Conservation (phyloP, 1,284 basidiomycete genomes). For the Violaceomyces palustris region DNA sequence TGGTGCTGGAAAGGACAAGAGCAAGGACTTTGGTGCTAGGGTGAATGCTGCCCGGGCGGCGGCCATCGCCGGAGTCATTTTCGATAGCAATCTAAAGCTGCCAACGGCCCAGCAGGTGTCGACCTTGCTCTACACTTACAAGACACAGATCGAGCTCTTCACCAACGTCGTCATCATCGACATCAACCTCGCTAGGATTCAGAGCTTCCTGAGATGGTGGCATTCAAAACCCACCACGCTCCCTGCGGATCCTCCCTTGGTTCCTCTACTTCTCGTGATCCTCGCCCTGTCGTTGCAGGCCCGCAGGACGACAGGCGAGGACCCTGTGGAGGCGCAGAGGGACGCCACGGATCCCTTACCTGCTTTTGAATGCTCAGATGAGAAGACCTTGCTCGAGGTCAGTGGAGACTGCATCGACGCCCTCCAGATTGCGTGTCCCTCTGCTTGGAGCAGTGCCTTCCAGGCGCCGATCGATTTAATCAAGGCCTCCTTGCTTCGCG, state of each 20-base stretch:
- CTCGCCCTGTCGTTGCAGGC: slow-evolving; percentile 41
- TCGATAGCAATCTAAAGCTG: slow-evolving; percentile 26
- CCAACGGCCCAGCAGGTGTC: slow-evolving; percentile 28
- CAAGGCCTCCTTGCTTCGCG: slow-evolving; percentile 35
- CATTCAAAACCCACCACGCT: slow-evolving; percentile 38
- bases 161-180: slow-evolving; percentile 35
- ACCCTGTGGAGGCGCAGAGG: slow-evolving; percentile 7
- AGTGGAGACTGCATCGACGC: slow-evolving; percentile 37
- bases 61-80: slow-evolving; percentile 36
- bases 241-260: slow-evolving; percentile 40
- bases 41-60: slow-evolving; percentile 41
- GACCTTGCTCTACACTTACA: slow-evolving; percentile 33
- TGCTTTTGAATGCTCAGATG: slow-evolving; percentile 26
- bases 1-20: slow-evolving; percentile 11
- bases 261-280: slow-evolving; percentile 39
- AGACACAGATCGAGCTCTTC: slow-evolving; percentile 33
- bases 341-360: no score
- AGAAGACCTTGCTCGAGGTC: slow-evolving; percentile 35
- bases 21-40: slow-evolving; percentile 31
- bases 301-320: slow-evolving; percentile 24
- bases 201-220: slow-evolving; percentile 42
- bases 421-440: slow-evolving; percentile 40
- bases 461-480: slow-evolving; percentile 44
- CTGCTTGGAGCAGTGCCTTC: slow-evolving; percentile 36
- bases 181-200: slow-evolving; percentile 37